Percentiles rank a stretch among this genome's conserved stretches.
Conservation (phyloP, 495 filamentous ascomycete species). For the Halenospora varia region DNA sequence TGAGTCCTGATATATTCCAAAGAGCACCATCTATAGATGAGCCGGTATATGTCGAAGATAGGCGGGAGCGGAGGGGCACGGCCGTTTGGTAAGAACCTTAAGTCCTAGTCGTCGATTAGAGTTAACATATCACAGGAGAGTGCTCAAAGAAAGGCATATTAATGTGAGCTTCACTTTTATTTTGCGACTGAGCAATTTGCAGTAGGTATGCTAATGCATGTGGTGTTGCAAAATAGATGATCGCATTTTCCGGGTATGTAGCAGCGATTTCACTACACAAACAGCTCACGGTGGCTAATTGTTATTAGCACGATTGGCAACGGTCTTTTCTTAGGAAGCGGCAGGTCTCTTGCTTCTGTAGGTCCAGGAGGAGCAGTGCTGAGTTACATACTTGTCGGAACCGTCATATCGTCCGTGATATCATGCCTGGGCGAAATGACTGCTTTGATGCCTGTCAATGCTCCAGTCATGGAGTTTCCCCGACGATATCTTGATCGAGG, state of each 20-base stretch:
- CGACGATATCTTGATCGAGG: slow-evolving; percentile 42
- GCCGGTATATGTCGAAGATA: slow-evolving; percentile 21
- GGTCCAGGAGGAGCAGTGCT: slow-evolving; percentile 36
- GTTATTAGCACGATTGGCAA: slow-evolving; percentile 29
- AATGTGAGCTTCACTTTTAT: slow-evolving; percentile 24
- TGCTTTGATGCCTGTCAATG: slow-evolving; percentile 46
- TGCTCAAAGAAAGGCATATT: slow-evolving; percentile 34
- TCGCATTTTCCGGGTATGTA: slow-evolving; percentile 36
- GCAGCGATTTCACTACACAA: background rate
- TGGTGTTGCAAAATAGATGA: slow-evolving; percentile 25
- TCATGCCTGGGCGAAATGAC: slow-evolving; percentile 50
- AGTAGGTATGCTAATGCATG: background rate
- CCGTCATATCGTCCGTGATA: slow-evolving; percentile 47
- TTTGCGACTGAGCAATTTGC: background rate
- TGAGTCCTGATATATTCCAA: background rate
- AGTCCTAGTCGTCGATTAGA: background rate
- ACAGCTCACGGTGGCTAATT: background rate
- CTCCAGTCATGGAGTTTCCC: slow-evolving; percentile 46
- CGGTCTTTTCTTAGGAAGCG: slow-evolving; percentile 35
- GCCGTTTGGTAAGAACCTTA: slow-evolving; percentile 28
- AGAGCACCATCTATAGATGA: slow-evolving; percentile 25
- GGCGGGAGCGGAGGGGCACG: slow-evolving; percentile 27
- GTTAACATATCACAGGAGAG: slow-evolving; percentile 24
- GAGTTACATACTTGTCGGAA: slow-evolving; percentile 39
- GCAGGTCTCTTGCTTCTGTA: slow-evolving; percentile 30